Conservation (phyloP, 805 yeast genomes). For the Hermanozyma aechmeae region DNA sequence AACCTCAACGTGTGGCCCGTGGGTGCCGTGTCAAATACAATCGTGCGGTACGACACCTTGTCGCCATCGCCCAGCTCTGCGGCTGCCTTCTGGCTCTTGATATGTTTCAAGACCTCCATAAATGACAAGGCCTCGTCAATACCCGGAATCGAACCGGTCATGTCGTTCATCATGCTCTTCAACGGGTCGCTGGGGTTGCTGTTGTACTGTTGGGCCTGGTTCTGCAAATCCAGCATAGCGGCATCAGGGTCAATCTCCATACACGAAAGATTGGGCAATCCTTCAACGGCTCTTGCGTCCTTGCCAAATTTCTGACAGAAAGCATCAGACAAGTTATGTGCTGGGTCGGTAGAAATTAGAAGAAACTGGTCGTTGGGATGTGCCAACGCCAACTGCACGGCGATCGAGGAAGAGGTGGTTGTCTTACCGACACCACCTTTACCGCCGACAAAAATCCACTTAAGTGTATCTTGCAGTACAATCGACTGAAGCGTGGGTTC, state of each 20-base stretch:
- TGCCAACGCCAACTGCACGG: slow-evolving; percentile 81
- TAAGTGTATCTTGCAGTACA: slow-evolving; percentile 54
- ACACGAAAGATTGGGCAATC: slow-evolving; percentile 80
- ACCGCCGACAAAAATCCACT: slow-evolving; percentile 98
- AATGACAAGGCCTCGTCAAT: slow-evolving; percentile 96
- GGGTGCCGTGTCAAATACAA: slow-evolving; percentile 98
- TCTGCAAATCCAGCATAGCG: slow-evolving; percentile 75
- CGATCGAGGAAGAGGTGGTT: slow-evolving; percentile 91
- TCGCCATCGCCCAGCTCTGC: slow-evolving; percentile 15
- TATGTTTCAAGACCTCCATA: slow-evolving; percentile 96
- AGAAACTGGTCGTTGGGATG: slow-evolving; percentile 77
- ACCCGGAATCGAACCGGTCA: slow-evolving; percentile 95
- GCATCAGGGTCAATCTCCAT: slow-evolving; percentile 99
- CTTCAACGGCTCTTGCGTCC: slow-evolving; percentile 91
- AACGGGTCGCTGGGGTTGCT: slow-evolving; percentile 56
- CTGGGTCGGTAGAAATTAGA: slow-evolving; percentile 95
- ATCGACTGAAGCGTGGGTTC: slow-evolving; percentile 68
- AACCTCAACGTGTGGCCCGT: slow-evolving; percentile 97
- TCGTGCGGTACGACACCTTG: slow-evolving; percentile 54
- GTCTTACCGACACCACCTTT: slow-evolving; percentile 99
- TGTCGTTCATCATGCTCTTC: slow-evolving; percentile 71
- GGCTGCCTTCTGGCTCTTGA: slow-evolving; percentile 56
- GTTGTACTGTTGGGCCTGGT: slow-evolving; percentile 48
- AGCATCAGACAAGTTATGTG: slow-evolving; percentile 95
- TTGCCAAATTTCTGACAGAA: slow-evolving; percentile 97